Evolutionary conservation across 148 eudicot genomes (phyloP), one percentile per base, ranked within the genome.

Genomic region (Rhododendron ovatum): DNA sequence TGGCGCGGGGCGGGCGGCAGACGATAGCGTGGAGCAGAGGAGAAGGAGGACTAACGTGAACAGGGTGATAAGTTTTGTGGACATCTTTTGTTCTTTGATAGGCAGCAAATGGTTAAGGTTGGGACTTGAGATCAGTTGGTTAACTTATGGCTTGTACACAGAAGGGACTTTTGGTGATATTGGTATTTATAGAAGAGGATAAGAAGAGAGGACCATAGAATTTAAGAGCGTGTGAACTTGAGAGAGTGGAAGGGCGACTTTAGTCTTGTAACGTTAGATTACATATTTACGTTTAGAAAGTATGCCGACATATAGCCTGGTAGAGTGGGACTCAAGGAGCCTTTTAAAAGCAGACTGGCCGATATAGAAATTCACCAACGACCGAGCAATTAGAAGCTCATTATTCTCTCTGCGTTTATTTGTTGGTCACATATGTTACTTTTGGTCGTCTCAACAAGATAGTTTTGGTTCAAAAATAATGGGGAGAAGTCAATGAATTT

Each of bases 1-100:
- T n/a, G 92, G 91, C 24, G 4, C 30, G 9, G 82, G 87, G 50
- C 91, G 89, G 28, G 92, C 79, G 0, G 88, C 83, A 5, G 76
- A 48, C 41, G 84, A 89, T 1, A 84, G 84, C 9, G 87, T 15
- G 80, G 82, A 87, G 77, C 81, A 85, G 81, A 91, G 84, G 83
- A 37, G 39, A 3, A 90, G 88, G 87, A 89, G 87, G 13, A 59
- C 50, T 22, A 89, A 28, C 20, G 81, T 10, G 84, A 89, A 81
- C 80, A 89, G 43, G 26, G 86, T 33, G 57, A 78, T 78, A 51
- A 75, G 11, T 79, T 87, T 89, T 33, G 76, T 13, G 43, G 92
- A 77, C 91, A 87, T 89, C 37, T 87, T 88, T 22, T 73, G 45
- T 53, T 17, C 17, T 55, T 51, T 24, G 71, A 63, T 63, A 63